A percentile compares a stretch with the other conserved stretches of the same genome.
These are phyloP conservation scores for Cladobotryum mycophilum DNA, from an alignment of 2,329 filamentous ascomycete genomes.

Conservation along the genomic window DNA sequence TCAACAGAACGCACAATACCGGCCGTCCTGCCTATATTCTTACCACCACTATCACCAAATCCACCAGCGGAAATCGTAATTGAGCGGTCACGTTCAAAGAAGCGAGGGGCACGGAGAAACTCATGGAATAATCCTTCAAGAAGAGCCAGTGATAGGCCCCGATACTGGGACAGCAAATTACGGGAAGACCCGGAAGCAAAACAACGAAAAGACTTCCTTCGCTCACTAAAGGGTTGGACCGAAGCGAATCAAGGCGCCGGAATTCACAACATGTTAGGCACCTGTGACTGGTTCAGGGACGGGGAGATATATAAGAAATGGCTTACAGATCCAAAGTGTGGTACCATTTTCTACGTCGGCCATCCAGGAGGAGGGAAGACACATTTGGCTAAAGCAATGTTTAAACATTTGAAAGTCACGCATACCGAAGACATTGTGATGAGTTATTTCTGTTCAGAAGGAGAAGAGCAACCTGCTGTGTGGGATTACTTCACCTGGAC, in stretches of 20 bases:
- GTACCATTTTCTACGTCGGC: conserved; percentile 13
- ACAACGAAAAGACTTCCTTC: conserved; percentile 9
- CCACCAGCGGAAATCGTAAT: not conserved
- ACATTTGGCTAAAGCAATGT: conserved; percentile 16
- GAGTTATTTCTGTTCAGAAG: conserved; percentile 16
- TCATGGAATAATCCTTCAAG: not conserved
- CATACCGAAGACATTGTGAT: conserved; percentile 13
- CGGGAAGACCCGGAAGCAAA: not conserved
- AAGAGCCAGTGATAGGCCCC: not conserved
- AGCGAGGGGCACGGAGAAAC: not conserved
- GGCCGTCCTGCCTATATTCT: not conserved
- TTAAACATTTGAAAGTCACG: conserved; percentile 12
- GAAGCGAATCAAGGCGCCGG: conserved; percentile 11
- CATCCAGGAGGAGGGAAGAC: conserved; percentile 17
- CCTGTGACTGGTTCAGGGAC: conserved; percentile 17
- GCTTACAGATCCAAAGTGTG: conserved; percentile 9
- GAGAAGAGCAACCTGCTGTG: conserved; percentile 14
- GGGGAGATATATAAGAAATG: conserved; percentile 13
- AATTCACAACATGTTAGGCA: conserved; percentile 9
- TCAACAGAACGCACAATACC: conserved; percentile 4
- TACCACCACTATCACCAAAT: conserved; percentile 5
- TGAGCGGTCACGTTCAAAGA: not conserved
- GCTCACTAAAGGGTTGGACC: conserved; percentile 14
- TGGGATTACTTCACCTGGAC: conserved; percentile 17
- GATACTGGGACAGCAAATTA: not conserved